Evolutionary conservation across 2,329 filamentous ascomycete species (phyloP), one percentile per base, ranked within the genome.

Genomic region (Clonostachys chloroleuca): DNA sequence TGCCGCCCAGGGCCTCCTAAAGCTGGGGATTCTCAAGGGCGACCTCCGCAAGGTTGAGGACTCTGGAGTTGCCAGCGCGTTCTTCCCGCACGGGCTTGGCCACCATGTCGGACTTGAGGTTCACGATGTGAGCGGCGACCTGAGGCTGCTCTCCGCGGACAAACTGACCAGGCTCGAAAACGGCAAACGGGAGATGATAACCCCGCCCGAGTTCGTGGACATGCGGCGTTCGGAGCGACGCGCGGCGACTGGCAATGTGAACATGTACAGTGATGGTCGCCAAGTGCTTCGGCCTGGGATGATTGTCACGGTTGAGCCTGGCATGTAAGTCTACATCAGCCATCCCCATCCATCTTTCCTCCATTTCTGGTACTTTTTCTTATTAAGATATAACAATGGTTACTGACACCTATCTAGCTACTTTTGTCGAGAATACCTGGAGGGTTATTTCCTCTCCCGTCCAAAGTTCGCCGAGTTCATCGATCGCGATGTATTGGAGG

Each of bases 231-330:
- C 54, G 34, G 51, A 56, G 37, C 49, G 44, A 20, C 56, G 56
- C 10, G 46, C 47, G 33, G 49, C 52, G 48, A 43, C 16, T n/a
- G 20, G 6, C 13, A 14, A 42, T 7, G 30, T 14, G 42, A 37
- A 16, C 24, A 24, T 17, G 12, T 34, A 41, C 24, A 30, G 24
- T 30, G 24, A 30, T 30, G 24, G 24, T 13, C 44, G 16, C n/a
- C 67, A 74, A 49, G 59, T 63, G n/a, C 69, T 86, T 6, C 64
- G 68, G 53, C 69, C 80, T 12, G 77, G 81, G 44, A 87, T 89
- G 72, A 75, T 92, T 37, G 79, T 94, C 16, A 94, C 89, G 0
- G 78, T 92, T 43, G 89, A 94, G 68, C 89, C 89, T 2, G 89
- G 89, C 52, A 73, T 87, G 70, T 80, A 59, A 64, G 74, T 66